These are phyloP conservation scores for Posidonia oceanica DNA, from an alignment of 116 monocot species.

Conservation along the genomic window DNA sequence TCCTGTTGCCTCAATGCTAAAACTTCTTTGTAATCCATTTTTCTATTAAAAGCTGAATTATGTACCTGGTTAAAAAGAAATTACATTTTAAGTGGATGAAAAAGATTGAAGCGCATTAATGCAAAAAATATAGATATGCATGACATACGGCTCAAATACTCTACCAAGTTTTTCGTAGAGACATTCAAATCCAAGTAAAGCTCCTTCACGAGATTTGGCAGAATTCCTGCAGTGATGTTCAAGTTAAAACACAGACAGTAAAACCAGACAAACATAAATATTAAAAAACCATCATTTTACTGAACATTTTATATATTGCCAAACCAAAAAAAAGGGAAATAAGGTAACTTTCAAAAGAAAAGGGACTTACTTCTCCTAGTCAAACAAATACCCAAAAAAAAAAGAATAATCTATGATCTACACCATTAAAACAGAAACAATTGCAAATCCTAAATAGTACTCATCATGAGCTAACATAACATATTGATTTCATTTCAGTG, in stretches of 20 bases:
- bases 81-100: constrained; percentile 1
- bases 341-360: too few species aligned
- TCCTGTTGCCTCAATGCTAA: constrained; percentile 48
- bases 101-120: not conserved
- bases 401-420: too few species aligned
- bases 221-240: constrained; percentile 36
- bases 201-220: constrained; percentile 90
- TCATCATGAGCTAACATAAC: too few species aligned
- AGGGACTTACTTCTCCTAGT: too few species aligned
- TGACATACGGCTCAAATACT: constrained; percentile 97
- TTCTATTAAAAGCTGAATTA: constrained; percentile 88
- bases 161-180: constrained; percentile 94
- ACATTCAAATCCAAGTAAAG: constrained; percentile 93
- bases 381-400: too few species aligned
- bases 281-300: too few species aligned
- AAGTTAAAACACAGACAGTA: not conserved
- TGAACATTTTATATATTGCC: too few species aligned
- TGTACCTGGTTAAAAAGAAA: constrained; percentile 55
- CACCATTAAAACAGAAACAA: too few species aligned
- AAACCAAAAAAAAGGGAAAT: too few species aligned
- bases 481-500: too few species aligned
- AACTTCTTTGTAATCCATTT: constrained; percentile 89
- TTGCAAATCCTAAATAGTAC: too few species aligned
- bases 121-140: not conserved
- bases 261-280: not conserved